phyloP scores from a whole-genome alignment of 352 stramenopile genomes.

The Phytophthora aleatoria region DNA sequence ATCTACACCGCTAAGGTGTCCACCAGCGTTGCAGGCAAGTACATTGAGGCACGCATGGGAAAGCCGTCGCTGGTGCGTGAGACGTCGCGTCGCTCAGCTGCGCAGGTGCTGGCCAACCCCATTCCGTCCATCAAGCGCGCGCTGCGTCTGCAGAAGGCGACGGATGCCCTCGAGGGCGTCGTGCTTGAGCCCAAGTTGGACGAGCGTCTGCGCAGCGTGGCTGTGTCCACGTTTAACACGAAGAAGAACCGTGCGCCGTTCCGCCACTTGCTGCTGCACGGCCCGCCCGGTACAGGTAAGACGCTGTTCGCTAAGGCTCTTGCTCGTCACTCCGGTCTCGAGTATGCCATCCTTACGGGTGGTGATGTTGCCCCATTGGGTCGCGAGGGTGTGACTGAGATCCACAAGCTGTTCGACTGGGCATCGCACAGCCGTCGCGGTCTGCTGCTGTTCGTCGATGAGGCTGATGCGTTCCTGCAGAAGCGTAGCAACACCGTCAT shows the following conservation, averaged over 20 bases:
- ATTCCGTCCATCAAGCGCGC: slow-evolving; percentile 89
- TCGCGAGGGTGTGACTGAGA: slow-evolving; percentile 97
- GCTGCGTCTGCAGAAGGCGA: slow-evolving; percentile 87
- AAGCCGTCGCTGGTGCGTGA: slow-evolving; percentile 98
- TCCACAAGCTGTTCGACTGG: slow-evolving; percentile 99
- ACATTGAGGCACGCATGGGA: slow-evolving; percentile 95
- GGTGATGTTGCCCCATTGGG: slow-evolving; percentile 98
- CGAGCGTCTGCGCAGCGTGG: slow-evolving; percentile 94
- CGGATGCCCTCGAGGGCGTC: slow-evolving; percentile 95
- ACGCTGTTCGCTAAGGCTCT: slow-evolving; percentile 98
- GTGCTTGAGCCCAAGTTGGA: slow-evolving; percentile 95
- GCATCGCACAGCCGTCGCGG: slow-evolving; percentile 95
- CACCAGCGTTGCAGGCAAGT: slow-evolving; percentile 94
- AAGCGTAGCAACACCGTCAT: slow-evolving; percentile 94
- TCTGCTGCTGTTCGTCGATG: slow-evolving; percentile 98
- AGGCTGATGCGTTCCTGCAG: slow-evolving; percentile 99
- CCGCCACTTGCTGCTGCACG: slow-evolving; percentile 97
- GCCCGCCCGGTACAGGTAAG: slow-evolving; percentile 98
- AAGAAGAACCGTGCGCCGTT: slow-evolving; percentile 99
- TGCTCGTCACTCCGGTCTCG: slow-evolving; percentile 95
- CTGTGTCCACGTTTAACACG: slow-evolving; percentile 97
- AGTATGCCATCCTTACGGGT: slow-evolving; percentile 99
- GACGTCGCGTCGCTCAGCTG: slow-evolving; percentile 90
- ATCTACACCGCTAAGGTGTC: slow-evolving; percentile 96
- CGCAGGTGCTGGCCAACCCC: slow-evolving; percentile 86